Evolutionary conservation across 2,329 filamentous ascomycete genomes (phyloP).

Genomic region (Myriosclerotinia curreyana): DNA sequence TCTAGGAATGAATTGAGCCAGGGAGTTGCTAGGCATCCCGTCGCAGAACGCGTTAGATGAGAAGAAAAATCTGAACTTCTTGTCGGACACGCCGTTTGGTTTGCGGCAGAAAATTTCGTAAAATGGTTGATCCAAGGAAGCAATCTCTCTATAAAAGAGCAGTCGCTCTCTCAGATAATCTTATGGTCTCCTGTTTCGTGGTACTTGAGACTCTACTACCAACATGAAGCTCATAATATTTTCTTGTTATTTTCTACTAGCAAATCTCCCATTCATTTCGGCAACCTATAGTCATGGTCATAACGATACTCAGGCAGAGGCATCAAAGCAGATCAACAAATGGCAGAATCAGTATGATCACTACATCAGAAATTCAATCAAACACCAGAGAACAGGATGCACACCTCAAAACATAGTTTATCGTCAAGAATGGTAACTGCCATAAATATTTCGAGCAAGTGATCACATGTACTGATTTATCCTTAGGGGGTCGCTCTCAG

Average conservation of each 20-base stretch:
- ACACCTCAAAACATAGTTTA: conserved; percentile 5
- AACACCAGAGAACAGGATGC: background rate
- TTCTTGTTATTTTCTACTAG: background rate
- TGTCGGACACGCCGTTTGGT: background rate
- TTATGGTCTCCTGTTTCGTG: background rate
- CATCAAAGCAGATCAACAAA: conserved; percentile 6
- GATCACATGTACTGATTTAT: background rate
- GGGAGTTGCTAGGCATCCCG: background rate
- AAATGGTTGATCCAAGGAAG: background rate
- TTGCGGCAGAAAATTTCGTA: background rate
- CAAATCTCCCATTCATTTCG: background rate
- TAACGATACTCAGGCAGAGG: background rate
- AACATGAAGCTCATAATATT: conserved; percentile 8
- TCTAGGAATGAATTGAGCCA: background rate
- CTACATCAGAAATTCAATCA: background rate
- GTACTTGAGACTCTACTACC: background rate
- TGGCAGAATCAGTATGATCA: conserved; percentile 11
- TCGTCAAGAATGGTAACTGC: conserved; percentile 12
- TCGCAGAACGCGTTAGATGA: background rate
- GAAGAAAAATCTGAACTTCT: too few species aligned
- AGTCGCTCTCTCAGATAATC: background rate
- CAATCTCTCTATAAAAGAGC: background rate
- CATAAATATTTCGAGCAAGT: too few species aligned
- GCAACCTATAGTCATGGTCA: background rate
- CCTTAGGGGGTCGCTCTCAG: conserved; percentile 8